Evolutionary conservation across 176 grass and related monocot genomes (phyloP).

Genomic region (Hsuehochloa calcarea): DNA sequence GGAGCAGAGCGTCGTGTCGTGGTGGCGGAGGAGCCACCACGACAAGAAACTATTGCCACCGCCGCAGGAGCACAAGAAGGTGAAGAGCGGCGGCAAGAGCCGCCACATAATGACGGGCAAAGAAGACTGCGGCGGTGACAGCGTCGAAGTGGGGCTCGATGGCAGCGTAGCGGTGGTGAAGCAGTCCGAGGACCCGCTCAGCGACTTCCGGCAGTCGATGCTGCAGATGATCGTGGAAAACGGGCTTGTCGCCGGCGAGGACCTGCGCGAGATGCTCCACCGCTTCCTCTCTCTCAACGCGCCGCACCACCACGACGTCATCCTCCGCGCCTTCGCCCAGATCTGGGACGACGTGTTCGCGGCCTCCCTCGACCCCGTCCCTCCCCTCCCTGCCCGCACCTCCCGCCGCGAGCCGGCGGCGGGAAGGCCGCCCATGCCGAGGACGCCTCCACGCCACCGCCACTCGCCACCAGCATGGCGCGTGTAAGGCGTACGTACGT

Average conservation of each 20-base stretch:
- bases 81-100: neutral
- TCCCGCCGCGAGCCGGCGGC: neutral
- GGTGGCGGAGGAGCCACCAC: conserved; percentile 30
- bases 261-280: conserved; percentile 71
- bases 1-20: conserved; percentile 60
- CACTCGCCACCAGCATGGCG: conserved; percentile 43
- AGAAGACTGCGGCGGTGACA: neutral
- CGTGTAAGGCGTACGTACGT: neutral
- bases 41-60: neutral
- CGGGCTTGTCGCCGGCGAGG: conserved; percentile 54
- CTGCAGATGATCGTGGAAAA: conserved; percentile 78
- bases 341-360: conserved; percentile 69
- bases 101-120: neutral
- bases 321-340: conserved; percentile 69
- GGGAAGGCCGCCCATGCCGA: neutral
- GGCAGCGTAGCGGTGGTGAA: conserved; percentile 69
- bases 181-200: conserved; percentile 61
- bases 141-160: conserved; percentile 28
- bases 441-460: conserved; percentile 33
- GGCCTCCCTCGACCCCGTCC: neutral
- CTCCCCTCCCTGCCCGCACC: neutral
- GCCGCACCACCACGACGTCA: conserved; percentile 60
- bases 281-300: conserved; percentile 76
- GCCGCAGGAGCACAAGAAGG: neutral
- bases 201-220: conserved; percentile 82